Percentiles rank a stretch among this genome's conserved stretches.
Evolutionary conservation across 352 stramenopile genomes (phyloP).

Genomic region (Thraustotheca clavata): DNA sequence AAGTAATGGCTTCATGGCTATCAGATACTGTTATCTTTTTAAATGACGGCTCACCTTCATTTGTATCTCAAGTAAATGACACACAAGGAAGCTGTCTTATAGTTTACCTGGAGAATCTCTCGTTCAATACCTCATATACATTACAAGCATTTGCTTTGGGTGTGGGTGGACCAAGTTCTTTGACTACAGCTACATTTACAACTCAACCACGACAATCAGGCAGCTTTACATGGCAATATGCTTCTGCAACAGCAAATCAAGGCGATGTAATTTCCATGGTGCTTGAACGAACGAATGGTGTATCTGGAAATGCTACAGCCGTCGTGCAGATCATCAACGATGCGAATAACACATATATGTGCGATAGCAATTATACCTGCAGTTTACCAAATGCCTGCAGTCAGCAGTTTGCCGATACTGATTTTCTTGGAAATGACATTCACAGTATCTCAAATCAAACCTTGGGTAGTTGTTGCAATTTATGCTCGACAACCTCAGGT

Average conservation of each 20-base stretch:
- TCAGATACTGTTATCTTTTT: not conserved
- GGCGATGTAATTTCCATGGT: not conserved
- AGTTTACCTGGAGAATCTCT: not conserved
- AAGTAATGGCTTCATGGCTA: too few species aligned
- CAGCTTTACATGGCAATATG: not conserved
- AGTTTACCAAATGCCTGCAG: not conserved
- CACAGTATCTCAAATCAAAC: not conserved
- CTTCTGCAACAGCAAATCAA: not conserved
- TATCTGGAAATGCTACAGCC: not conserved
- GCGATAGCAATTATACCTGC: not conserved
- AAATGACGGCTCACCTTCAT: not conserved
- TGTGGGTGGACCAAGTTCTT: not conserved
- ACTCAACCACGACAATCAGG: not conserved
- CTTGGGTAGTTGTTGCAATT: not conserved
- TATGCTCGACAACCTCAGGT: not conserved
- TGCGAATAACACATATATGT: not conserved
- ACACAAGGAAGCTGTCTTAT: not conserved
- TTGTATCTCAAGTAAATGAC: too few species aligned
- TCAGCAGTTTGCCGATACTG: not conserved
- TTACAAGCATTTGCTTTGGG: not conserved
- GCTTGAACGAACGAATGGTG: not conserved
- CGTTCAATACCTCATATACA: not conserved
- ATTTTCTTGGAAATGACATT: conserved; percentile 2
- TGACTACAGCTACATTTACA: not conserved
- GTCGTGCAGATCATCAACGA: not conserved